Evolutionary conservation across 2,329 filamentous ascomycete species (phyloP), one percentile per base, ranked within the genome.

Genomic region (Tolypocladium cylindrosporum): DNA sequence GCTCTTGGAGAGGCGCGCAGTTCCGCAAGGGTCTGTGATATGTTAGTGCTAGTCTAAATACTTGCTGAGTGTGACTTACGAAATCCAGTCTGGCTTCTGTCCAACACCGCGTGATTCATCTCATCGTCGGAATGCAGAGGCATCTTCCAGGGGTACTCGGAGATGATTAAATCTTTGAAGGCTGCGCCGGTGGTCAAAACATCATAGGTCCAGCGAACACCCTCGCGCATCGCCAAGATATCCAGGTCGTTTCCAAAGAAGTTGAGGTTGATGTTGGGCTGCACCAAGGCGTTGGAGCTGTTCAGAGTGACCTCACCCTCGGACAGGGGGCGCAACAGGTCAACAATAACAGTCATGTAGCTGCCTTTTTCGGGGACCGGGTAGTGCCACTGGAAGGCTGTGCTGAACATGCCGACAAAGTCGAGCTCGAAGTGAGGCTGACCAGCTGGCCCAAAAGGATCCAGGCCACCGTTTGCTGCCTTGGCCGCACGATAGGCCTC

Each of bases 371-470:
- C 65, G 4, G 75, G 75, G 0, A 65, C 60, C 0, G 76, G 75
- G 61, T 71, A 74, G 65, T 78, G 76, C 75, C 75, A 78, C 66
- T 78, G 76, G 68, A 79, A 78, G 5, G 76, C 75, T 51, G 70
- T 71, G 53, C 71, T 62, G 65, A 86, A 86, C 73, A 86, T 77
- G 56, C 75, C 72, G 13, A 87, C 78, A 63, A 86, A 86, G 69
- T 86, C 83, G 40, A 84, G 74, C 69, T 85, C 81, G 61, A 85
- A 84, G 61, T 85, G 82, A 34, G 82, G 82, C 67, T 85, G 80
- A 8, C 80, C 81, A 4, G 69, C 73, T 0, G 81, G 81, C 1
- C 76, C 76, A 63, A 84, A 84, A 2, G 81, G 81, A 57, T 85
- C 82, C 0, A 69, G 62, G 0, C 72, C 73, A 13, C 72, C 75